Percentiles rank a stretch among this genome's conserved stretches.
phyloP scores from a whole-genome alignment of 768 basidiomycete genomes.

The Mycena filopes region DNA sequence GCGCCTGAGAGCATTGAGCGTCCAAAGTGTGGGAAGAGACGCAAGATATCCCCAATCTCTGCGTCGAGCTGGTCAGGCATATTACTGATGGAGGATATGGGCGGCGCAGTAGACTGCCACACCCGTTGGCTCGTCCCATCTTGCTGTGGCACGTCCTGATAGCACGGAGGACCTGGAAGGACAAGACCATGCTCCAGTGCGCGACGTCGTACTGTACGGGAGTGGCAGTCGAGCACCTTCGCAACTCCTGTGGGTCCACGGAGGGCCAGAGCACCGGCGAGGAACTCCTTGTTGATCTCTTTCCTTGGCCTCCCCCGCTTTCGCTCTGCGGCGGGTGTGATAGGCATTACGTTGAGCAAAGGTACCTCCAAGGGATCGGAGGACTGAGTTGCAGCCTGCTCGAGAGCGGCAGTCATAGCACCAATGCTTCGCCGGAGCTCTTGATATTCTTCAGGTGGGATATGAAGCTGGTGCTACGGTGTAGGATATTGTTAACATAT shows the following conservation, averaged over 20 bases:
- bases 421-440: neutral
- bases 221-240: neutral
- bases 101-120: neutral
- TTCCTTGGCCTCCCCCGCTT: neutral
- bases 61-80: neutral
- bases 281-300: neutral
- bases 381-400: neutral
- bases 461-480: neutral
- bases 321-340: neutral
- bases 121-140: neutral
- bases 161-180: neutral
- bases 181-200: conserved; percentile 30
- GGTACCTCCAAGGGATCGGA: neutral
- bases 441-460: neutral
- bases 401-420: neutral
- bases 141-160: neutral
- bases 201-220: conserved; percentile 32
- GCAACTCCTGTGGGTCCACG: neutral
- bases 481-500: too few species aligned
- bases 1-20: conserved; percentile 25
- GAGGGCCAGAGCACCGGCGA: neutral
- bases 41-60: conserved; percentile 10
- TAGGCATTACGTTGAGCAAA: neutral
- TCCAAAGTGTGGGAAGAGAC: conserved; percentile 28
- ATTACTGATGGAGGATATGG: neutral